Base-by-base conservation (phyloP, 1,139 yeast genomes). In the Geotrichum reessii region DNA sequence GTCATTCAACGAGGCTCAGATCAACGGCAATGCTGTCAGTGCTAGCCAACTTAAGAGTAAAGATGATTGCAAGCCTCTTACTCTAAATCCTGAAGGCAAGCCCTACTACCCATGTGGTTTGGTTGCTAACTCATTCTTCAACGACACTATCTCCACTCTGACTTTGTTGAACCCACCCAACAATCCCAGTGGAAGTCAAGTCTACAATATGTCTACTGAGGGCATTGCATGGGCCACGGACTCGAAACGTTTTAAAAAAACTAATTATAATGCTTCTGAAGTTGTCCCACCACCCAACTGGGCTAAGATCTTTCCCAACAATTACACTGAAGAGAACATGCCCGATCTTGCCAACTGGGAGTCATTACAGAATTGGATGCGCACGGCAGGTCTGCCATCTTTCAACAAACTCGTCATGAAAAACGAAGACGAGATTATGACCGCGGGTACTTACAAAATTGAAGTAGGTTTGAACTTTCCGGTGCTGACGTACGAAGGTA, bases 231-330 rank as follows among this genome's bases (percentile, higher is more conserved):
- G 99, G 99, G 69, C 85, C 1, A 81, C 91, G 4, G 96, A 92
- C 71, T 80, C 81, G 55, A 76, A 85, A 64, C 81, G 96, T 62
- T 92, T 85, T 77, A 84, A 87, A 74, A 87, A 85, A 72, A 91
- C 99, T 1, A 69, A 74, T 57, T 95, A 93, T 74, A 76, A 78
- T 61, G 78, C 84, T 33, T 72, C 80, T 12, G 86, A 92, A 28
- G 88, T 93, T 58, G 95, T 82, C 1, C 99, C 99, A 11, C 99
- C 99, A 9, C 98, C 97, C 66, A 90, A 90, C 75, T 93, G 99
- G 99, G 76, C 76, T 63, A 84, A 87, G 69, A 76, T 66, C 75
- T 93, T 71, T 71, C 99, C 99, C n/a, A 71, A 91, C 63, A 98
- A 98, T 0, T 93, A 93, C 74, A 91, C 87, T 21, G 86, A 82